Base-by-base conservation (phyloP, 192 early-diverging fungal species). In the Piromyces finnis region DNA sequence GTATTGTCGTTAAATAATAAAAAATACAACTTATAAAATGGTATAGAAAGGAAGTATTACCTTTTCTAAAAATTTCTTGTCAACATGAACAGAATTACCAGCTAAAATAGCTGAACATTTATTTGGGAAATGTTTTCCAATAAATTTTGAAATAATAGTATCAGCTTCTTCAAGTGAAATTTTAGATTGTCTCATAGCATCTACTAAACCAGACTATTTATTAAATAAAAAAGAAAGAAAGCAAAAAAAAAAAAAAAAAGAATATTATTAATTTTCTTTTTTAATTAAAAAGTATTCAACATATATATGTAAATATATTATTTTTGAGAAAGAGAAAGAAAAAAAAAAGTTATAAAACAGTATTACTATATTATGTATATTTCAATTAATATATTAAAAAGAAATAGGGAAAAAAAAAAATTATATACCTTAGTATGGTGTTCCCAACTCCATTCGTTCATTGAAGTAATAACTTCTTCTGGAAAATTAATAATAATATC, bases 31-130 rank as follows among this genome's bases (percentile, higher is more conserved):
- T n/a, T n/a, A n/a, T n/a, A n/a, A n/a, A n/a, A n/a, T n/a, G n/a
- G n/a, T n/a, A n/a, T n/a, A n/a, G n/a, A n/a, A n/a, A n/a, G n/a
- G n/a, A n/a, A n/a, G n/a, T n/a, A n/a, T 51, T 51, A 51, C 92
- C 79, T 92, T 89, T 32, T 87, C 85, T 80, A 98, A 83, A 77
- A 97, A 98, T 79, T 86, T 89, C 59, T 94, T 91, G 83, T 99
- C 97, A 16, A 91, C 92, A 83, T 99, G 96, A 26, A 98, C 94
- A 41, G 94, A 93, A 87, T 96, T 99, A 26, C 97, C 97, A 18
- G 95, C 96, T 29, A 99, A 86, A 15, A 94, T 88, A 0, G 90
- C 95, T 1, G 86, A 82, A 29, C 91, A 81, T 14, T 86, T 80
- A 1, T 84, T 79, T 22, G 90, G 87, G 82, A 95, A 89, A 84